These are phyloP conservation scores for Lactarius tabidus DNA, from an alignment of 768 basidiomycete genomes.

Conservation along the genomic window DNA sequence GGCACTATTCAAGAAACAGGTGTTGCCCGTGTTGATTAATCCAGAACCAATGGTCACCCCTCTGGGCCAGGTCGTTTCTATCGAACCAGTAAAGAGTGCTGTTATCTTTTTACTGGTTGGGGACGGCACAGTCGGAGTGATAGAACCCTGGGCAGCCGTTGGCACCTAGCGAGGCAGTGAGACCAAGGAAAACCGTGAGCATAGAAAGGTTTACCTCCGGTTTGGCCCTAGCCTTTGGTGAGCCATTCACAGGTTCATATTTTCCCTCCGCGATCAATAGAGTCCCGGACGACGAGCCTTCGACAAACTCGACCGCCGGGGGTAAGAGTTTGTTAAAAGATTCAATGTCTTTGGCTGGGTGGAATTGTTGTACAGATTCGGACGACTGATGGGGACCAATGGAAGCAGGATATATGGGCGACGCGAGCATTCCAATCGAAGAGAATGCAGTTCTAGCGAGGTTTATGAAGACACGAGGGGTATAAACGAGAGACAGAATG, in stretches of 20 bases:
- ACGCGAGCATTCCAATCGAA: conserved; percentile 55
- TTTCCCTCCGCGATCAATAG: conserved; percentile 69
- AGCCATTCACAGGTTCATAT: conserved; percentile 77
- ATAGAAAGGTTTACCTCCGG: conserved; percentile 41
- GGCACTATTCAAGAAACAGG: conserved; percentile 94
- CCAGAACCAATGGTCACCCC: conserved; percentile 51
- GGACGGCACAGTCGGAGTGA: conserved; percentile 1
- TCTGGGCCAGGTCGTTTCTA: conserved; percentile 63
- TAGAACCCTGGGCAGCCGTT: conserved; percentile 14
- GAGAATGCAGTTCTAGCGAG: not conserved
- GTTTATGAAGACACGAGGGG: not conserved
- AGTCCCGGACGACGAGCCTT: conserved; percentile 76
- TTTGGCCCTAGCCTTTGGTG: conserved; percentile 47
- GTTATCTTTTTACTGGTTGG: conserved; percentile 25
- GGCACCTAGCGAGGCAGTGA: conserved; percentile 3
- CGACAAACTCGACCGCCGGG: conserved; percentile 78
- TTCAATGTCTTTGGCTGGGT: conserved; percentile 67
- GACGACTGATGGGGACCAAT: conserved; percentile 50
- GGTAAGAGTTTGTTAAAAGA: conserved; percentile 75
- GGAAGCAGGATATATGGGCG: conserved; percentile 53
- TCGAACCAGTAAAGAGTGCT: conserved; percentile 40
- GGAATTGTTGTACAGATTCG: conserved; percentile 53
- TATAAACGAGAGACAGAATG: not conserved
- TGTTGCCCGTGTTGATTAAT: conserved; percentile 84
- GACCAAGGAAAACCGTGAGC: not conserved